phyloP scores from a whole-genome alignment of 2,329 filamentous ascomycete genomes.

The Xylariales sp. region DNA sequence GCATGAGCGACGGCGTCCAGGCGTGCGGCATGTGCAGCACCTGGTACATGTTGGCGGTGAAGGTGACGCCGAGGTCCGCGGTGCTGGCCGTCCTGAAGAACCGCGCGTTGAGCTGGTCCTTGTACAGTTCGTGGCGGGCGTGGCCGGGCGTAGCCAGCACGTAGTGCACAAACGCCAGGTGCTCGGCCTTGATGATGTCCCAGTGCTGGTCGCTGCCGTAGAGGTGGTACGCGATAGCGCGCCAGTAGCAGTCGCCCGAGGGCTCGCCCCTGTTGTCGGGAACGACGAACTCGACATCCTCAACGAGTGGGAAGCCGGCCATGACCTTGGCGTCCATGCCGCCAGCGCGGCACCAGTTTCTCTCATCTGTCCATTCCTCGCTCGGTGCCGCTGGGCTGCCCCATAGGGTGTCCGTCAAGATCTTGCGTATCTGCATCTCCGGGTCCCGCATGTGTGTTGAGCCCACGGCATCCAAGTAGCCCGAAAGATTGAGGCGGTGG shows the following conservation, averaged over 20 bases:
- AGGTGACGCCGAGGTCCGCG: constrained; percentile 2
- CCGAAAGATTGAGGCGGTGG: constrained; percentile 10
- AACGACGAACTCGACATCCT: constrained; percentile 24
- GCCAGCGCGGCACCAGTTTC: background rate
- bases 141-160: constrained; percentile 19
- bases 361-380: background rate
- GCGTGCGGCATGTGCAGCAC: constrained; percentile 21
- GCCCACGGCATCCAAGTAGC: constrained; percentile 6
- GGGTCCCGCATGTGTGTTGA: background rate
- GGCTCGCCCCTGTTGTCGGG: constrained; percentile 15
- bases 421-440: background rate
- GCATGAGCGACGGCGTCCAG: constrained; percentile 22
- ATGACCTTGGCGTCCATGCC: constrained; percentile 9
- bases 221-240: constrained; percentile 20
- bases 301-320: constrained; percentile 27
- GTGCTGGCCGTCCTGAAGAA: constrained; percentile 12
- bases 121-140: constrained; percentile 21
- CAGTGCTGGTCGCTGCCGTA: constrained; percentile 20
- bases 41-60: constrained; percentile 25
- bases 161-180: constrained; percentile 21
- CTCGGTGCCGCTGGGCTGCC: background rate
- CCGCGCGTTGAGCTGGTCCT: constrained; percentile 14
- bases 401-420: constrained; percentile 1
- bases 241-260: constrained; percentile 27
- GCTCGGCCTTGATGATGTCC: constrained; percentile 28